Percentiles rank a stretch among this genome's conserved stretches.
phyloP scores from a whole-genome alignment of 108 stramenopile genomes.

The Cyclostephanos invisitatus region DNA sequence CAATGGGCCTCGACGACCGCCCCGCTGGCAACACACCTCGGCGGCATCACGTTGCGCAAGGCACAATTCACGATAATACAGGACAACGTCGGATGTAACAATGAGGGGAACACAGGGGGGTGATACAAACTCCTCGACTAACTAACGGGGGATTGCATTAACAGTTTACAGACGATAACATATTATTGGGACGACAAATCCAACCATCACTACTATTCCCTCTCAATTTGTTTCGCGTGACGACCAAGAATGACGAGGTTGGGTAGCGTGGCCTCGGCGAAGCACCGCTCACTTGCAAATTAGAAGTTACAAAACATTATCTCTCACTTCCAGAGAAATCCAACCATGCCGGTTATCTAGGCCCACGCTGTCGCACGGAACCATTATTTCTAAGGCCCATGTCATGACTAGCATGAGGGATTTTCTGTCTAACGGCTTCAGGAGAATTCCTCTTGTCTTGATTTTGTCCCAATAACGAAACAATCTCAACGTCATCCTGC shows the following conservation, averaged over 20 bases:
- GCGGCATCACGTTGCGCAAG: too few species aligned
- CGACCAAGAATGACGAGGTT: too few species aligned
- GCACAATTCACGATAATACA: too few species aligned
- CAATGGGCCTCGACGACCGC: too few species aligned
- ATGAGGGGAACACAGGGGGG: too few species aligned
- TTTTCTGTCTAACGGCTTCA: not conserved
- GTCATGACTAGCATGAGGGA: constrained; percentile 1
- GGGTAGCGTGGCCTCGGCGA: not conserved
- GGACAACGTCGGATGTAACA: too few species aligned
- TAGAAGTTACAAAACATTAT: not conserved
- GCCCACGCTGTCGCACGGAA: constrained; percentile 9
- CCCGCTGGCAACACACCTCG: too few species aligned
- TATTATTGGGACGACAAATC: too few species aligned
- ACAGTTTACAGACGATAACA: too few species aligned
- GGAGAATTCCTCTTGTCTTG: constrained; percentile 17
- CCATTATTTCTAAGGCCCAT: constrained; percentile 2
- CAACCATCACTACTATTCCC: not conserved
- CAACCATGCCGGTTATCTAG: not conserved
- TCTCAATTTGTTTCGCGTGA: not conserved
- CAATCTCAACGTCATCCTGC: constrained; percentile 42
- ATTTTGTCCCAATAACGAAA: constrained; percentile 27
- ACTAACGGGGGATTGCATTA: too few species aligned
- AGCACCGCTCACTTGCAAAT: not conserved
- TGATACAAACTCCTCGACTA: too few species aligned
- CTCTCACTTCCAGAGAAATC: not conserved